These are phyloP conservation scores for Phytophthora pseudosyringae DNA, from an alignment of 352 stramenopile species.

Conservation along the genomic window DNA sequence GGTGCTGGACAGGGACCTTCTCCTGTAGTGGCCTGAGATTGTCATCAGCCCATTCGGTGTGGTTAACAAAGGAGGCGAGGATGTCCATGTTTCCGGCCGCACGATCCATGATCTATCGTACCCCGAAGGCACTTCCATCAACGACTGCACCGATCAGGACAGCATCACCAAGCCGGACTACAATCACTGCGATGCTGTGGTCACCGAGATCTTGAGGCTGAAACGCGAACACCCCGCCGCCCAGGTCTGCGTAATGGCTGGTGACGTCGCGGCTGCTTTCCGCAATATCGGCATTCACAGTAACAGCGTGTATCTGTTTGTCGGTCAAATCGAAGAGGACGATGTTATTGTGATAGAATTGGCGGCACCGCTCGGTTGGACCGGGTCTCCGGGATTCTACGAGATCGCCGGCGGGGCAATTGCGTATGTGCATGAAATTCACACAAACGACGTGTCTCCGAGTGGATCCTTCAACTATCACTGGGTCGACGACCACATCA, in stretches of 20 bases:
- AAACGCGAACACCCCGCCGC: background rate
- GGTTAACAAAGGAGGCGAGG: slow-evolving; percentile 13
- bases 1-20: slow-evolving; percentile 28
- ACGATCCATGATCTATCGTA: slow-evolving; percentile 26
- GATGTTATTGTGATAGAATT: slow-evolving; percentile 30
- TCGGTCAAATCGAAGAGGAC: slow-evolving; percentile 18
- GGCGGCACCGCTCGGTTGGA: slow-evolving; percentile 16
- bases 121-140: slow-evolving; percentile 15
- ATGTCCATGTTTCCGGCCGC: background rate
- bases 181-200: slow-evolving; percentile 21
- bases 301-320: slow-evolving; percentile 18
- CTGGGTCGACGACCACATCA: slow-evolving; percentile 31
- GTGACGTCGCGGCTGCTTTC: slow-evolving; percentile 18
- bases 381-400: slow-evolving; percentile 13
- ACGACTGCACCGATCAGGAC: slow-evolving; percentile 26
- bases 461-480: slow-evolving; percentile 23
- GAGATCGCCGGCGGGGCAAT: slow-evolving; percentile 19
- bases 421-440: slow-evolving; percentile 10
- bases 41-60: slow-evolving; percentile 23
- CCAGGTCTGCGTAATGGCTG: slow-evolving; percentile 4
- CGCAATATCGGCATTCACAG: slow-evolving; percentile 26
- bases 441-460: background rate
- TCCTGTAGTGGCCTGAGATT: slow-evolving; percentile 23
- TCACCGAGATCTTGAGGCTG: slow-evolving; percentile 6
- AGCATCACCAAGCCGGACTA: slow-evolving; percentile 24